Percentiles rank a stretch among this genome's conserved stretches.
Conservation (phyloP, 768 basidiomycete genomes). For the Suillus discolor region DNA sequence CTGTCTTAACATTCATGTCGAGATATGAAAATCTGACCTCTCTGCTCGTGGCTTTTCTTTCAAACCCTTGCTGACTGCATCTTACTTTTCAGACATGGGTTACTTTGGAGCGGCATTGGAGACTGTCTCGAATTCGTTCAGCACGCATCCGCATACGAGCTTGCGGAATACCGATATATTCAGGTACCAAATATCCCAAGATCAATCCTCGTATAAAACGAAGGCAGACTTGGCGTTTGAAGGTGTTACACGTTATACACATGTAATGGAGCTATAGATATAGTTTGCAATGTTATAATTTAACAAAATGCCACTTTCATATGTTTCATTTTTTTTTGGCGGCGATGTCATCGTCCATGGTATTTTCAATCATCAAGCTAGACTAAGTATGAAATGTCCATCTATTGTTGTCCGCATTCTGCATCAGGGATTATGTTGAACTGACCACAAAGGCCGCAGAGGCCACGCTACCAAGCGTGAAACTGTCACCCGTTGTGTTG, state of each 20-base stretch:
- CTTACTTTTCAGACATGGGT: not conserved
- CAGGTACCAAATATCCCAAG: not conserved
- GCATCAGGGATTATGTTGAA: not conserved
- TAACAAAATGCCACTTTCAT: not conserved
- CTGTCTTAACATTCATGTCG: conserved; percentile 33
- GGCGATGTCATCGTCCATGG: too few relatives aligned
- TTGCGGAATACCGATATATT: not conserved
- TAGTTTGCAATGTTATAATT: not conserved
- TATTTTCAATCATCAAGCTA: not conserved
- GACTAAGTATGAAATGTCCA: not conserved
- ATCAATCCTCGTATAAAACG: not conserved
- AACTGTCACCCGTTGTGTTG: conserved; percentile 9
- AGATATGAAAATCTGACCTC: conserved; percentile 18
- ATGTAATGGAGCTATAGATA: not conserved
- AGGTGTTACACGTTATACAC: not conserved
- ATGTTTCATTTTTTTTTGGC: not conserved
- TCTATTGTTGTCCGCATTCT: not conserved
- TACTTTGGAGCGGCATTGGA: not conserved
- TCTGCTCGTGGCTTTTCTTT: not conserved
- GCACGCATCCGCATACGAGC: not conserved
- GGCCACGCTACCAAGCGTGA: conserved; percentile 27
- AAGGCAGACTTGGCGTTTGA: not conserved
- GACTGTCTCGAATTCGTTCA: not conserved
- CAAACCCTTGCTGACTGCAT: not conserved
- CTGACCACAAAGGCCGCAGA: conserved; percentile 24